Percentiles rank a stretch among this genome's conserved stretches.
These are phyloP conservation scores for Dioscorea alata DNA, from an alignment of 106 monocot genomes.

Conservation along the genomic window DNA sequence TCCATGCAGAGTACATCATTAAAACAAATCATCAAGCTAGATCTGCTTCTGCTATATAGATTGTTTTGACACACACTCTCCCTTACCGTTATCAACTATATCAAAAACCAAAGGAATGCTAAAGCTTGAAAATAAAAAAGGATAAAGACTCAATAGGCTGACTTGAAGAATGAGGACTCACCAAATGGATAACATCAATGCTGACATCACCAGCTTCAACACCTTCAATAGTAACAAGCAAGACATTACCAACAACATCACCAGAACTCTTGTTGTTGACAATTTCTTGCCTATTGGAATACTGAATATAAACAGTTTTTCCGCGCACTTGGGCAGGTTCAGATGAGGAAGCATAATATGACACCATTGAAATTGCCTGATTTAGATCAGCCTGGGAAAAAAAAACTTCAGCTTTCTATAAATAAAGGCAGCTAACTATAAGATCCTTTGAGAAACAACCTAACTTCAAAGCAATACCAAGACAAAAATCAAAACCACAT, in stretches of 20 bases:
- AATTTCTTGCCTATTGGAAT: slow-evolving; percentile 75
- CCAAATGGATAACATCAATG: slow-evolving; percentile 81
- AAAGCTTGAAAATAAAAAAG: background rate
- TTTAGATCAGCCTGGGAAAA: slow-evolving; percentile 48
- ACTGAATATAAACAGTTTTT: slow-evolving; percentile 75
- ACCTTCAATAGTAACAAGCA: slow-evolving; percentile 76
- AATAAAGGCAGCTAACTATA: background rate
- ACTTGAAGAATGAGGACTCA: slow-evolving; percentile 14
- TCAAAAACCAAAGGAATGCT: background rate
- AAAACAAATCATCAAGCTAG: slow-evolving; percentile 13
- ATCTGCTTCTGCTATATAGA: slow-evolving; percentile 2
- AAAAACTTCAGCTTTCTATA: background rate
- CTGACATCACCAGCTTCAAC: slow-evolving; percentile 78
- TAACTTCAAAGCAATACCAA: too few species aligned
- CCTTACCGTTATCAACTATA: background rate
- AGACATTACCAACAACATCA: slow-evolving; percentile 66
- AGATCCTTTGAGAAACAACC: background rate
- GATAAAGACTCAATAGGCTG: background rate
- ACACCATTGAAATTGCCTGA: slow-evolving; percentile 77
- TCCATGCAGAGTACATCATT: slow-evolving; percentile 42
- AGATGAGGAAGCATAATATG: slow-evolving; percentile 64
- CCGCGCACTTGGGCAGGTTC: slow-evolving; percentile 78
- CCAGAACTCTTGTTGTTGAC: slow-evolving; percentile 67
- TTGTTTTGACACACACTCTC: background rate
- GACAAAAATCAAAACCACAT: background rate